Conservation (phyloP, 306 rosid species). For the Cicer pinnatifidum region DNA sequence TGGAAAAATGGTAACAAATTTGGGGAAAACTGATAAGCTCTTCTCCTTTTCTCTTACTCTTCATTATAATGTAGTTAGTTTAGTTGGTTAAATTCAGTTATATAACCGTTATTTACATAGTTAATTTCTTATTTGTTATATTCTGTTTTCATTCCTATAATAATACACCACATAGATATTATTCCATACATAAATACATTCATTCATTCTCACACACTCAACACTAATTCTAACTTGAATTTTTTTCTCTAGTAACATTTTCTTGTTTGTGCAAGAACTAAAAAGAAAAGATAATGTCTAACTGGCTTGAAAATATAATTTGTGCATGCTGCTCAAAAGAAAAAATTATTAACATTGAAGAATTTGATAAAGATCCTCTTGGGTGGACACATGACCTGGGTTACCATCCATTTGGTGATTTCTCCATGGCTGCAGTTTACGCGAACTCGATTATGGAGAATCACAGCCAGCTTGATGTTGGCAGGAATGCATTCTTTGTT, state of each 20-base stretch:
- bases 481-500: not conserved
- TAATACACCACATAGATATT: no score
- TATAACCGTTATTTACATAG: not conserved
- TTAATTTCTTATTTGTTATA: not conserved
- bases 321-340: not conserved
- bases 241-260: no score
- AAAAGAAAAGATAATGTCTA: not conserved
- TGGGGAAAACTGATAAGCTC: no score
- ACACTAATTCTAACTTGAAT: no score
- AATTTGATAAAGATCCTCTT: not conserved
- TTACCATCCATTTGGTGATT: not conserved
- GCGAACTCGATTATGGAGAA: not conserved
- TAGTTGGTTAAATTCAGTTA: not conserved
- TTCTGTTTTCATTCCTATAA: not conserved
- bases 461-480: not conserved
- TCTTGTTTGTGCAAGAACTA: not conserved
- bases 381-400: not conserved
- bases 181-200: no score
- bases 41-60: no score
- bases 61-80: not conserved
- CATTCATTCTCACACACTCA: no score
- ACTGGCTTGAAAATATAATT: not conserved
- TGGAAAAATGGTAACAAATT: no score
- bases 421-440: conserved; percentile 16
- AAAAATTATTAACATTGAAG: not conserved